Base-by-base conservation (phyloP, 768 basidiomycete species). In the Termitomyces sp. region DNA sequence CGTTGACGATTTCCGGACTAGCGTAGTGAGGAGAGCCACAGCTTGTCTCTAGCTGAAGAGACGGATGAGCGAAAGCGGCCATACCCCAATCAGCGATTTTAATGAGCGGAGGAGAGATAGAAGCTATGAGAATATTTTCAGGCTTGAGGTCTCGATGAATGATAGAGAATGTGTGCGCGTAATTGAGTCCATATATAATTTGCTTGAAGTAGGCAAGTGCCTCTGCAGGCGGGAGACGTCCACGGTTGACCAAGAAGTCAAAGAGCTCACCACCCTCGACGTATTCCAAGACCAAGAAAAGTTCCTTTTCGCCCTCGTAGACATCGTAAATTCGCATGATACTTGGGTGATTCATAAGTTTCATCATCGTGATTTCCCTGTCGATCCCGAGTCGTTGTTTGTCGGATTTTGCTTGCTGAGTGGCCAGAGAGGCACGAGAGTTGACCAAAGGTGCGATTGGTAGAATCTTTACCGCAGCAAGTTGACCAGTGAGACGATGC, bases 51-150 rank as follows among this genome's bases (percentile, higher is more conserved):
- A 97, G 82, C 62, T 94, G 81, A 44, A 88, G 79, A 41, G 86
- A 82, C 40, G 90, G 90, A 41, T 90, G 88, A 58, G 94, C 92
- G 67, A 97, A 92, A 10, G 95, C 92, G 26, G 96, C 95, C 96
- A 98, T 97, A 22, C 96, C 96, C 85, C 96, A 98, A 72, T 98
- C 96, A 24, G 94, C 95, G 44, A 98, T 90, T 78, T 98, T 98
- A 76, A 98, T 82, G 66, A 93, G 79, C 38, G 88, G 88, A 32
- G 88, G 88, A 38, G 82, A 79, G 55, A 91, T 74, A 44, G 88
- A 87, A 48, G 94, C 89, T 54, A 98, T 89, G 40, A 99, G 79
- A 52, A 98, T 90, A 67, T 98, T 98, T 76, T 98, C 96, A 3
- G 96, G 96, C 71, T 98, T 98, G 65, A 99, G 85, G 72, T 99